Evolutionary conservation across 805 yeast genomes (phyloP), one percentile per base, ranked within the genome.

Genomic region (Blastobotrys chiropterorum): DNA sequence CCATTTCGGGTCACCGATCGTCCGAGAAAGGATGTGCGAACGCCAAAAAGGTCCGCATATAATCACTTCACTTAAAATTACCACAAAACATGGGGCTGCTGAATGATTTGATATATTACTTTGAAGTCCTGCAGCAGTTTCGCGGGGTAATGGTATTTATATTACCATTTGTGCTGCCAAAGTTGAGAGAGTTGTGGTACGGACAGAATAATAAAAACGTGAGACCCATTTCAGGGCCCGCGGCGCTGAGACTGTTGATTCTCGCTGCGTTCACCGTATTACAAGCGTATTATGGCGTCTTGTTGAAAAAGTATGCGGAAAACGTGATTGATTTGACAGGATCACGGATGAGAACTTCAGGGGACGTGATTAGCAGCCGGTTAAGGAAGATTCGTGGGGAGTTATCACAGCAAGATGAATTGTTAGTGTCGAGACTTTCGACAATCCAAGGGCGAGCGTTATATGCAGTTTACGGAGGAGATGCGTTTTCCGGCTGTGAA

Each of bases 391-490:
- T 53, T 15, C 45, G 46, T 20, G 46, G 38, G 20, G 50, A 47
- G 41, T 41, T 50, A 19, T 20, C 21, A 14, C 49, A 40, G 14
- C 22, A 39, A 5, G 52, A 56, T 21, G 48, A 55, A 20, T 49
- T 54, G 34, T 48, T 56, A 19, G 46, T 56, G 19, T 31, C 38
- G 13, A 53, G 56, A 17, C 44, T 57, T 19, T 41, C 42, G 8
- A 40, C 58, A 2, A 50, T 49, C 16, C 41, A 44, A 30, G 59
- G 56, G 16, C 45, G 61, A 13, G 42, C 45, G 11, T 47, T 59
- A 38, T 60, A 58, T 41, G 48, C 60, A 6, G 41, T 59, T 1
- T 56, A 50, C 46, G 63, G 63, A 8, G 56, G 61, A n/a, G 55
- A 52, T 26, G 55, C 59, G 4, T 38, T 59, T 31, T 55, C 49